Base-by-base conservation (phyloP, 805 yeast genomes). In the Hanseniaspora jakobsenii region DNA sequence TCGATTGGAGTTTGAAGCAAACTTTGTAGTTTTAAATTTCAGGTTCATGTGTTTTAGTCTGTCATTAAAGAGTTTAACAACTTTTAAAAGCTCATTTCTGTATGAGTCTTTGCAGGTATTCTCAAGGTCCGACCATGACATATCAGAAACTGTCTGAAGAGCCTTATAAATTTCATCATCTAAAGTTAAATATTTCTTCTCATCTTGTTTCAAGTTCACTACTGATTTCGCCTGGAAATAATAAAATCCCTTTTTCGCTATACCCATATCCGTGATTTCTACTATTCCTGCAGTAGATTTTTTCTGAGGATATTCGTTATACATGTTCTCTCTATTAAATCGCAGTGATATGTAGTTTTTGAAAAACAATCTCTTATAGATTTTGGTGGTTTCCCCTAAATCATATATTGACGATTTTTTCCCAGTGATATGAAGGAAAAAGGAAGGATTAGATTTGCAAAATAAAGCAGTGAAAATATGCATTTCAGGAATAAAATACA, bases 231-330 rank as follows among this genome's bases (percentile, higher is more conserved):
- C 5, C 6, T 28, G 51, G 39, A 51, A 59, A 16, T 51, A 40
- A 47, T 60, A 61, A 29, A 49, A 48, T 3, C 65, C 65, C 44
- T 60, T 63, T 38, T 59, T 60, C 5, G 62, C 57, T 3, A 52
- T 43, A 0, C 60, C 60, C 7, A 16, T 24, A 1, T 24, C n/a
- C 7, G 27, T 22, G 19, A 35, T 23, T 28, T 21, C 44, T 37
- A 21, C 52, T 42, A 26, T 53, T 37, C 6, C 54, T 9, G 17
- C 19, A 6, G 45, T 22, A 8, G 36, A 13, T 16, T 48, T 45
- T 16, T 49, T 21, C 21, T 30, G 43, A 13, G 44, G 14, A 18
- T 38, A 43, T 13, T 34, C 18, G 28, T 34, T 34, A 14, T 21
- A 13, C 3, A 34, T 28, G 14, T 34, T 34, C n/a, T 23, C n/a